Conservation (phyloP, 1,284 basidiomycete genomes). For the Coniferiporia sulphurascens region DNA sequence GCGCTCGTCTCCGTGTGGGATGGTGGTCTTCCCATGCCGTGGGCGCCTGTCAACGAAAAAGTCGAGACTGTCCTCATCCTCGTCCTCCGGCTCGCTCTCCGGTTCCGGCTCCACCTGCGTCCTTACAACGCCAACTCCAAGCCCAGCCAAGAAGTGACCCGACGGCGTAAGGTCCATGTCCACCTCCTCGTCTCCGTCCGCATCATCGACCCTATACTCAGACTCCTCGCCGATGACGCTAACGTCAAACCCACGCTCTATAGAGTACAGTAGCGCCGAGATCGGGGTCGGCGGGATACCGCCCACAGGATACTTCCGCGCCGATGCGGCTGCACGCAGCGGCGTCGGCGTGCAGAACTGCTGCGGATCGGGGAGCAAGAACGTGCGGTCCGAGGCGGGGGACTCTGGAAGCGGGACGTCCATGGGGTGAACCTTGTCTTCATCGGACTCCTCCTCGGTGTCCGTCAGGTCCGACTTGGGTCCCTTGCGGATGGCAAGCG, state of each 20-base stretch:
- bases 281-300: constrained; percentile 51
- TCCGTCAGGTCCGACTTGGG: background rate
- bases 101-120: background rate
- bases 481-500: background rate
- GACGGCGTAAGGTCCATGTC: background rate
- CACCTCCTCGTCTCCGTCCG: background rate
- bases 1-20: background rate
- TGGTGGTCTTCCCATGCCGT: background rate
- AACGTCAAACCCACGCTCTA: constrained; percentile 57
- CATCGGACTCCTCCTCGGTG: background rate
- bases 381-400: background rate
- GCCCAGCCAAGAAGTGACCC: too few species aligned
- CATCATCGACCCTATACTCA: too few species aligned
- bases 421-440: background rate
- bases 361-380: background rate
- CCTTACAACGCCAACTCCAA: background rate
- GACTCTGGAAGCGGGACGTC: background rate
- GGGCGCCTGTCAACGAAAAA: background rate
- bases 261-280: constrained; percentile 59
- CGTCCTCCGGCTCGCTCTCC: background rate
- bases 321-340: background rate
- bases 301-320: background rate
- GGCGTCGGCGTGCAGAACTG: background rate
- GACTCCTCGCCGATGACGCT: background rate
- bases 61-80: background rate